A percentile compares a stretch with the other conserved stretches of the same genome.
Conservation (phyloP, 192 early-diverging fungal species). For the Coemansia erecta region DNA sequence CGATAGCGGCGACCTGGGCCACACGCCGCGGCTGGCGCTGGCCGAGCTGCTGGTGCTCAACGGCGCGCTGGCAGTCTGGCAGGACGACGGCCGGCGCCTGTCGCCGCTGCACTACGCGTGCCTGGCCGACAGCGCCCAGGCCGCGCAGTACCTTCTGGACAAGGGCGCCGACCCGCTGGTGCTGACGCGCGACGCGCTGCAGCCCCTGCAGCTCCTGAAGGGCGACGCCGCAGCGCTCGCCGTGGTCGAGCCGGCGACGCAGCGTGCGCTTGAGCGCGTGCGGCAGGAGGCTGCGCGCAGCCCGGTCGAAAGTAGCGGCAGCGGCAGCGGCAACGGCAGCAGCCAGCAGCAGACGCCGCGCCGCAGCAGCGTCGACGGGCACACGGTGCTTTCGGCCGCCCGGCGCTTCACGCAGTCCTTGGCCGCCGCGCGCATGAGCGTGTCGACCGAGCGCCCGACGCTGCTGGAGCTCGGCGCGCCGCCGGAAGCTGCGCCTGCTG, state of each 20-base stretch:
- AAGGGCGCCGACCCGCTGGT: constrained; percentile 39
- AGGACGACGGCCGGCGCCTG: constrained; percentile 11
- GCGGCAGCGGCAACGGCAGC: too few species aligned
- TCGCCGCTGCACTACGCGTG: constrained; percentile 40
- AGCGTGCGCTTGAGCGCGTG: constrained; percentile 20
- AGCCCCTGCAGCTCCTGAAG: constrained; percentile 7
- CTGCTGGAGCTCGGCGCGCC: constrained; percentile 30
- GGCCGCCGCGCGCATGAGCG: constrained; percentile 41
- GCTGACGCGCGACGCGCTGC: constrained; percentile 3
- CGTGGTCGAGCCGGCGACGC: constrained; percentile 15
- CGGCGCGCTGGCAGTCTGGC: constrained; percentile 22
- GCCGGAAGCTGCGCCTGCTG: constrained; percentile 2
- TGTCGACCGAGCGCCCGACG: constrained; percentile 50
- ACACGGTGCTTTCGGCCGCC: constrained; percentile 25
- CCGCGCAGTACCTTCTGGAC: constrained; percentile 29
- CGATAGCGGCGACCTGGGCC: too few species aligned
- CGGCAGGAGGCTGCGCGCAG: constrained; percentile 9
- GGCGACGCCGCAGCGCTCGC: constrained; percentile 2
- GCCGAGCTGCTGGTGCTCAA: constrained; percentile 50
- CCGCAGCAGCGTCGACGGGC: constrained; percentile 9
- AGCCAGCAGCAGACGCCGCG: background rate
- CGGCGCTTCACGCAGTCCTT: constrained; percentile 40
- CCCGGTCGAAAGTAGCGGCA: too few species aligned
- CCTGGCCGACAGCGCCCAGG: constrained; percentile 1
- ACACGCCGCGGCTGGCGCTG: constrained; percentile 14